Base-by-base conservation (phyloP, 805 yeast species). In the Alloascoidea hylecoeti region DNA sequence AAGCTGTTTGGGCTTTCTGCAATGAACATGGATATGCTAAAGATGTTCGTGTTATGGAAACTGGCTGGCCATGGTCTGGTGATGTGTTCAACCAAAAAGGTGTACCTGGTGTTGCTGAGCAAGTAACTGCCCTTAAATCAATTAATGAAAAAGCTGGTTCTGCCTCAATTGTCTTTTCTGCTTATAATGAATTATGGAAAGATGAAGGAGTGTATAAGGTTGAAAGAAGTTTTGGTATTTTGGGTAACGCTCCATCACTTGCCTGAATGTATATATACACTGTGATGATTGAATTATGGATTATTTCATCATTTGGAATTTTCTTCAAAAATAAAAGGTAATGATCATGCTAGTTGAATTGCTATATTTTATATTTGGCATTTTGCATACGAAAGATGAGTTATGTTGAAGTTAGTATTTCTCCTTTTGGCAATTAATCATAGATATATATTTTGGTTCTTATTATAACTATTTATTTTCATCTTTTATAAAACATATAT, bases 111-210 rank as follows among this genome's bases (percentile, higher is more conserved):
- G 52, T 57, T 4, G 82, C 53, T 6, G 86, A 86, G 58, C 96
- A 86, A 63, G 51, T 57, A 39, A 61, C 65, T 39, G 95, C 95
- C 13, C 66, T 88, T 41, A 57, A 65, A 42, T 57, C 72, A 14
- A 77, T 88, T 38, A 58, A 85, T 39, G 62, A 70, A 17, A 68
- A 61, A 17, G 58, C 76, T 36, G 30, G 30, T 9, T 72, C 76
- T 33, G 63, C 71, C 27, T 72, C 76, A 35, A 72, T 73, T 37
- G 79, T 88, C 3, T 65, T 88, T 50, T 73, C 94, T 16, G 75
- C 86, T n/a, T 85, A 60, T 58, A 64, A 88, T 51, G 96, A 88
- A 56, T 66, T 59, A 57, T 88, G 96, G 96, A 88, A 88, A 55
- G 49, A 52, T 6, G 86, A 95, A 17, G 96, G 96, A 41, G 64